Conservation (phyloP, 306 rosid genomes). For the Corylus avellana region DNA sequence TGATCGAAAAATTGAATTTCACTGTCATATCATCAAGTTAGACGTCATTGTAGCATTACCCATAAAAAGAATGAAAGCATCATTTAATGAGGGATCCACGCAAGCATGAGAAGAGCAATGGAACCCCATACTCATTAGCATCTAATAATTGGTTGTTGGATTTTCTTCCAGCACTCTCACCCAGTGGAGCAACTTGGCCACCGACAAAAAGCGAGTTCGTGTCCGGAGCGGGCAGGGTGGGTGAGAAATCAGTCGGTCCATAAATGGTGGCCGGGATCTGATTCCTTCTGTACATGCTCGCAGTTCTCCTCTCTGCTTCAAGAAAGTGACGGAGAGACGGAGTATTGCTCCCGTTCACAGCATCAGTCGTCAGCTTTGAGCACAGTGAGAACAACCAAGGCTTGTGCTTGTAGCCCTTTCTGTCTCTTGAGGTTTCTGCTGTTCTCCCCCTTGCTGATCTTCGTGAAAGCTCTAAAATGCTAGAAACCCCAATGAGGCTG, state of each 20-base stretch:
- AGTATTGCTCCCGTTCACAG: constrained; percentile 39
- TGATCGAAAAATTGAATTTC: no score
- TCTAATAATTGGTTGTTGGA: constrained; percentile 31
- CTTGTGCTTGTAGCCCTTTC: constrained; percentile 47
- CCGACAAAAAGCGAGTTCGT: constrained; percentile 33
- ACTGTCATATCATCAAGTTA: no score
- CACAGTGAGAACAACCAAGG: constrained; percentile 67
- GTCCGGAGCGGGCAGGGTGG: constrained; percentile 3
- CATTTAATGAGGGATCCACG: constrained; percentile 35
- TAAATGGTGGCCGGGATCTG: constrained; percentile 20
- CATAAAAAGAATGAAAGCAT: not conserved
- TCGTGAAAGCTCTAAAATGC: constrained; percentile 50
- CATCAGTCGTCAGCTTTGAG: constrained; percentile 60
- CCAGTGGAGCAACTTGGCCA: constrained; percentile 35
- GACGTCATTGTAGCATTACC: no score
- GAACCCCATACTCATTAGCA: constrained; percentile 37
- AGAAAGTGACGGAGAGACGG: constrained; percentile 74
- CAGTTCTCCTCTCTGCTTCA: constrained; percentile 61
- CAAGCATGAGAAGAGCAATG: constrained; percentile 39
- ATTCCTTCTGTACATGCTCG: constrained; percentile 33
- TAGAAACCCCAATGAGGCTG: constrained; percentile 60
- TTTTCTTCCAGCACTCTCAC: constrained; percentile 26
- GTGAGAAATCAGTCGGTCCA: constrained; percentile 35
- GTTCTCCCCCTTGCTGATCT: constrained; percentile 52
- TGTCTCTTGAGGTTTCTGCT: constrained; percentile 39